phyloP scores from a whole-genome alignment of 2,329 filamentous ascomycete species.

The Teratosphaeria gauchensis region DNA sequence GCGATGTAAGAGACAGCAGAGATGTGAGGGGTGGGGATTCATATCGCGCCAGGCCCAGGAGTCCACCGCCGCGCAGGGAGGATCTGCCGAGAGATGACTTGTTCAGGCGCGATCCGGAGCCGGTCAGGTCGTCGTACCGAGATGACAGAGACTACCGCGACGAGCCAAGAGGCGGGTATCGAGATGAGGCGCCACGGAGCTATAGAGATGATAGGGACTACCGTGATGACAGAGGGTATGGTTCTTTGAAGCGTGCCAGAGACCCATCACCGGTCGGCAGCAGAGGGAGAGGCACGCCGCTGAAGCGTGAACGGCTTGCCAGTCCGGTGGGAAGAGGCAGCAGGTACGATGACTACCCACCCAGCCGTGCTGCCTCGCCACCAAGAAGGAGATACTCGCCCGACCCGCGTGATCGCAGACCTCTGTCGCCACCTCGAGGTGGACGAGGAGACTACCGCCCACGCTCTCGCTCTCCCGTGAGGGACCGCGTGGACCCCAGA shows the following conservation, averaged over 20 bases:
- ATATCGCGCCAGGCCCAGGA: slow-evolving; percentile 24
- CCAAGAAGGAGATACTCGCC: slow-evolving; percentile 34
- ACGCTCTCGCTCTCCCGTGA: slow-evolving; percentile 46
- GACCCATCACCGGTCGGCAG: slow-evolving; percentile 40
- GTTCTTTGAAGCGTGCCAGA: slow-evolving; percentile 32
- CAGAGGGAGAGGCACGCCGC: slow-evolving; percentile 35
- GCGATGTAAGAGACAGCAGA: slow-evolving; percentile 12
- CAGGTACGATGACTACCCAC: slow-evolving; percentile 36
- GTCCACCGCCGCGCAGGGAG: slow-evolving; percentile 24
- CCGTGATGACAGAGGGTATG: slow-evolving; percentile 8
- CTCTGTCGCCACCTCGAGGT: slow-evolving; percentile 22
- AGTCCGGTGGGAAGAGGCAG: slow-evolving; percentile 31
- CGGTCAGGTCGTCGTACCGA: slow-evolving; percentile 16
- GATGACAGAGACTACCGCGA: slow-evolving; percentile 11
- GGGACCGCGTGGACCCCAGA: slow-evolving; percentile 39
- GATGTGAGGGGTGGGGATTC: slow-evolving; percentile 21
- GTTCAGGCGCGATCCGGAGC: slow-evolving; percentile 26
- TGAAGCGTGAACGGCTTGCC: slow-evolving; percentile 32
- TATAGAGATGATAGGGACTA: slow-evolving; percentile 10
- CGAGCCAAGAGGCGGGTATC: slow-evolving; percentile 15
- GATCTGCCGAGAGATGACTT: slow-evolving; percentile 27
- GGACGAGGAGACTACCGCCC: slow-evolving; percentile 33
- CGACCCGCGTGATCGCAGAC: slow-evolving; percentile 25
- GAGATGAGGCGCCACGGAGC: slow-evolving; percentile 18
- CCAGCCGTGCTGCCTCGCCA: slow-evolving; percentile 26